Conservation (phyloP, 371 early-diverging fungal genomes). For the Umbelopsis sp. region DNA sequence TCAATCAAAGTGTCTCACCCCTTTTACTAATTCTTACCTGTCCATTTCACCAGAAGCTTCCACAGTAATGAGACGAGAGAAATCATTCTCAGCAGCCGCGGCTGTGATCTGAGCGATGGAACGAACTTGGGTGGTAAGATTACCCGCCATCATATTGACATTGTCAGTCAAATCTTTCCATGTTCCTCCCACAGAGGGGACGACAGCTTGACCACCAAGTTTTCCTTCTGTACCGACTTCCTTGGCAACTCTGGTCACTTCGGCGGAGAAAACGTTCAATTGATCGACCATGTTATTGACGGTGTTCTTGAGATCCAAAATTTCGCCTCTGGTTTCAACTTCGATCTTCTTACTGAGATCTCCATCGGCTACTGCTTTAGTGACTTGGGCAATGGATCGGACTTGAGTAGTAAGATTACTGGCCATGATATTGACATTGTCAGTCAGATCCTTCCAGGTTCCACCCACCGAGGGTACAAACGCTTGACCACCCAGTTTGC, state of each 20-base stretch:
- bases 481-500: conserved; percentile 59
- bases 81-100: conserved; percentile 64
- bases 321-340: conserved; percentile 45
- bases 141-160: conserved; percentile 56
- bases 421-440: conserved; percentile 70
- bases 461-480: conserved; percentile 64
- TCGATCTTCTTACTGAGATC: conserved; percentile 49
- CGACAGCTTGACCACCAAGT: conserved; percentile 43
- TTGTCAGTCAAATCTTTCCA: conserved; percentile 59
- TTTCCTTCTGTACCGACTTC: conserved; percentile 61
- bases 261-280: conserved; percentile 43
- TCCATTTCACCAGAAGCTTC: conserved; percentile 76
- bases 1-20: too few relatives aligned
- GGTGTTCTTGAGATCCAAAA: conserved; percentile 43
- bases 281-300: conserved; percentile 58
- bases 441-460: conserved; percentile 74
- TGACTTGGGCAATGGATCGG: conserved; percentile 55
- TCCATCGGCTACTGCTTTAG: conserved; percentile 61
- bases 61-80: conserved; percentile 64
- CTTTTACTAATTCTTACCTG: conserved; percentile 23
- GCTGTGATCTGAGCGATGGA: conserved; percentile 61
- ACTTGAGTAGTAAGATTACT: conserved; percentile 64
- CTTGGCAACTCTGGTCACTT: conserved; percentile 47
- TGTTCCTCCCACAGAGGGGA: conserved; percentile 52
- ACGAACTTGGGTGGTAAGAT: conserved; percentile 56